Percentiles rank a stretch among this genome's conserved stretches.
Conservation (phyloP, 2,329 filamentous ascomycete genomes). For the Coleophoma cylindrospora region DNA sequence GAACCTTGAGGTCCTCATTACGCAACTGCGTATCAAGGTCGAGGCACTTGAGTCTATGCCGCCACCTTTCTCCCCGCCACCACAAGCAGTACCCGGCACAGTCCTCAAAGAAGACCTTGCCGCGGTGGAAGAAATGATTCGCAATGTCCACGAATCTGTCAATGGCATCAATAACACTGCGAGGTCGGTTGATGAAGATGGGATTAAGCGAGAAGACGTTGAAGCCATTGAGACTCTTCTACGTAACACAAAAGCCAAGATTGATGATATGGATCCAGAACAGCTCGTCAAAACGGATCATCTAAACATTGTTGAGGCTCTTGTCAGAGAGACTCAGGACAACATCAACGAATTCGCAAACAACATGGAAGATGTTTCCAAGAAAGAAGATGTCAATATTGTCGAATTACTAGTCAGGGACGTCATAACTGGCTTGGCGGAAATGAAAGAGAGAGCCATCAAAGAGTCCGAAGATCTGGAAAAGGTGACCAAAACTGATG, state of each 20-base stretch:
- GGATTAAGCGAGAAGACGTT: conserved; percentile 75
- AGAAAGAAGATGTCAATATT: conserved; percentile 72
- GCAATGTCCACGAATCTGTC: conserved; percentile 54
- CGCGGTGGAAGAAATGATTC: conserved; percentile 48
- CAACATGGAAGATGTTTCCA: conserved; percentile 65
- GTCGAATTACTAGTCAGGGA: conserved; percentile 78
- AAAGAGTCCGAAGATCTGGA: conserved; percentile 42
- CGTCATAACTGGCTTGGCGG: conserved; percentile 69
- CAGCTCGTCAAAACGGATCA: conserved; percentile 64
- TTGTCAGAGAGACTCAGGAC: conserved; percentile 73
- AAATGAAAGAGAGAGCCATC: conserved; percentile 48
- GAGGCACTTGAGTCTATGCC: conserved; percentile 65
- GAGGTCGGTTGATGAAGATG: conserved; percentile 31
- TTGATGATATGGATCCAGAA: conserved; percentile 79
- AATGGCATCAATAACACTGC: conserved; percentile 41
- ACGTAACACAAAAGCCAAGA: conserved; percentile 79
- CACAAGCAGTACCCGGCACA: conserved; percentile 32
- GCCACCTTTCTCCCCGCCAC: conserved; percentile 26
- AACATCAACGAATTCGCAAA: conserved; percentile 60
- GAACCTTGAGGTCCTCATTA: conserved; percentile 78
- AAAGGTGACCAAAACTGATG: conserved; percentile 72
- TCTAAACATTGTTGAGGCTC: conserved; percentile 43
- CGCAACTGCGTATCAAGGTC: conserved; percentile 77
- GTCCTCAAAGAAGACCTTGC: conserved; percentile 48
- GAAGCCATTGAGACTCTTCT: conserved; percentile 88